phyloP scores from a whole-genome alignment of 306 rosid species.

The Gastrolobium villosum region DNA sequence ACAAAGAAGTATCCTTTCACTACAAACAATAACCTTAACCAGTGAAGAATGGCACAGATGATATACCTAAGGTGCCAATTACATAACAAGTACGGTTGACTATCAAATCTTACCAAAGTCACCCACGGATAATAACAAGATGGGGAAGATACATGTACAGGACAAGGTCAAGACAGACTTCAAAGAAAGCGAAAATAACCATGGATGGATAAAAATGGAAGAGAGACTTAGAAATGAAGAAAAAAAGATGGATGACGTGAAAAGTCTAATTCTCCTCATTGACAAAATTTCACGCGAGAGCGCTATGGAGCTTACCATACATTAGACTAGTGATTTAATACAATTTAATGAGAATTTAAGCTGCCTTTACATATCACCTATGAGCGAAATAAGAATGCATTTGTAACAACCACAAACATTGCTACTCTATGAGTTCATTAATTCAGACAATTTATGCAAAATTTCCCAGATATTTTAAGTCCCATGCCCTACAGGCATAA shows the following conservation, averaged over 20 bases:
- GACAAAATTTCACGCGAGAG: neutral
- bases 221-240: neutral
- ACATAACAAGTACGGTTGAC: neutral
- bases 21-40: neutral
- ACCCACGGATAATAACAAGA: neutral
- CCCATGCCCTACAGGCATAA: neutral
- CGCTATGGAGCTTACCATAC: neutral
- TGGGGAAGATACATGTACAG: slow-evolving; percentile 12
- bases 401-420: neutral
- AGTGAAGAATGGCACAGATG: neutral
- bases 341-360: too few species aligned
- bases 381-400: too few species aligned
- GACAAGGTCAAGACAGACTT: neutral
- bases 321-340: neutral
- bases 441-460: slow-evolving; percentile 6
- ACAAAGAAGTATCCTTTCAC: neutral
- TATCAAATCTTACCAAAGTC: slow-evolving; percentile 23
- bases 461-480: slow-evolving; percentile 3
- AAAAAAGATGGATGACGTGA: neutral
- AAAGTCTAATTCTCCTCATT: neutral
- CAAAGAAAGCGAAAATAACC: neutral
- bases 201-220: neutral
- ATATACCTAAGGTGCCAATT: neutral
- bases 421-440: slow-evolving; percentile 6
- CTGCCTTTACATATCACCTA: too few species aligned